Evolutionary conservation across 805 yeast genomes (phyloP).

Genomic region (Candida hungchunana): DNA sequence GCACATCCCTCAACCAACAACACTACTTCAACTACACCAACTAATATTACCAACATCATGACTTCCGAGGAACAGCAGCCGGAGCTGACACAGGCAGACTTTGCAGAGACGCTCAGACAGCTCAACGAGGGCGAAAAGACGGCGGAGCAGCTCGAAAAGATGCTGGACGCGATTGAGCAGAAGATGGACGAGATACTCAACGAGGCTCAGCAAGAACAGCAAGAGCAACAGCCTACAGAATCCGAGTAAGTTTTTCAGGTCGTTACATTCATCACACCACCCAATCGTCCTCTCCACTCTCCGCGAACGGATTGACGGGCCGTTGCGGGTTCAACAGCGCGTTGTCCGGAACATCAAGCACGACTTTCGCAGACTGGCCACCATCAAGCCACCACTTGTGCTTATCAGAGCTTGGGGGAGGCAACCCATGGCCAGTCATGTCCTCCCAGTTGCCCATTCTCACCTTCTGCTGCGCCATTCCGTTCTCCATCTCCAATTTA

Average conservation of each 20-base stretch:
- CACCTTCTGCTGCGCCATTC: conserved; percentile 2
- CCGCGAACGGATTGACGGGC: conserved; percentile 70
- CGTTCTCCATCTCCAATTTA: conserved; percentile 18
- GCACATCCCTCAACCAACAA: too few relatives aligned
- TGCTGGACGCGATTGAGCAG: conserved; percentile 61
- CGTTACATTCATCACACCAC: too few relatives aligned
- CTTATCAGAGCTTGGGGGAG: conserved; percentile 84
- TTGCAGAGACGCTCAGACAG: conserved; percentile 48
- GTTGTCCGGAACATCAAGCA: conserved; percentile 35
- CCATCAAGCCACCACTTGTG: conserved; percentile 91
- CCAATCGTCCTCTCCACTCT: conserved; percentile 34
- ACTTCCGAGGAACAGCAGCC: conserved; percentile 15
- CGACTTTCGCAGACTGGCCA: conserved; percentile 55
- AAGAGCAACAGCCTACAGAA: background rate
- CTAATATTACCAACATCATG: conserved; percentile 7
- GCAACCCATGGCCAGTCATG: conserved; percentile 45
- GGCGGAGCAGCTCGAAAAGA: conserved; percentile 54
- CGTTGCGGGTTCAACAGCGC: conserved; percentile 63
- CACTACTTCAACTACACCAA: too few relatives aligned
- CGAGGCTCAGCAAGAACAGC: conserved; percentile 36
- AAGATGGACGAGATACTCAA: conserved; percentile 54
- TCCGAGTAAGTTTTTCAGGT: background rate
- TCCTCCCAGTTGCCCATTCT: conserved; percentile 17
- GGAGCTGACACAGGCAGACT: conserved; percentile 34
- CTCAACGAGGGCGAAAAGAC: conserved; percentile 67